Conservation (phyloP, 306 rosid genomes). For the Gillenia trifoliata region DNA sequence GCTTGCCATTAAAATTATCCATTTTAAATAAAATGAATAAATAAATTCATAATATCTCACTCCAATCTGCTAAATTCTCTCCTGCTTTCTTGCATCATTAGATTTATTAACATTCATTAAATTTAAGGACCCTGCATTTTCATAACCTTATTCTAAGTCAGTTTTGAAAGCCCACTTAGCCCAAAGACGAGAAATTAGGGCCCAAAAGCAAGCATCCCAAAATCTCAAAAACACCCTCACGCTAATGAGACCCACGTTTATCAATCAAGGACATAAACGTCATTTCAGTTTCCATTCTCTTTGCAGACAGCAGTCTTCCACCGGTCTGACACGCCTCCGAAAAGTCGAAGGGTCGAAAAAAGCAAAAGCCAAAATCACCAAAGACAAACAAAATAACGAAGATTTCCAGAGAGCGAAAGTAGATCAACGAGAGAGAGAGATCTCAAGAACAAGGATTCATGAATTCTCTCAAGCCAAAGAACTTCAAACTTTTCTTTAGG, state of each 20-base stretch:
- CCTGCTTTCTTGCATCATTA: not conserved
- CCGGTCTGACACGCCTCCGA: not conserved
- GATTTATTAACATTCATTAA: not conserved
- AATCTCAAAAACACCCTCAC: not conserved
- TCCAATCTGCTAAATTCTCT: not conserved
- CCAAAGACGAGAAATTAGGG: not conserved
- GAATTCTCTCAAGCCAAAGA: constrained; percentile 5
- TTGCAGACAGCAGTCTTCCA: not conserved
- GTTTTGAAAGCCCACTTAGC: not conserved
- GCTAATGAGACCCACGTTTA: not conserved
- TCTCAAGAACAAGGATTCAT: not conserved
- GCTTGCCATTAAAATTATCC: no score
- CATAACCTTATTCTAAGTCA: not conserved
- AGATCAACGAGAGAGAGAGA: not conserved
- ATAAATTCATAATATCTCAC: not conserved
- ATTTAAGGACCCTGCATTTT: not conserved
- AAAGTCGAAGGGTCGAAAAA: constrained; percentile 6
- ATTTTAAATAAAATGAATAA: no score
- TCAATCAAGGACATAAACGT: not conserved
- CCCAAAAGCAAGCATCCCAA: not conserved
- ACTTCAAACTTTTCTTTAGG: not conserved
- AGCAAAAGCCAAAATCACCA: not conserved
- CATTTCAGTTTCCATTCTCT: not conserved
- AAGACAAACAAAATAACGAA: not conserved
- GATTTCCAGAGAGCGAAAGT: not conserved